Conservation (phyloP, 2,329 filamentous ascomycete species). For the Fusarium tjaetaba region DNA sequence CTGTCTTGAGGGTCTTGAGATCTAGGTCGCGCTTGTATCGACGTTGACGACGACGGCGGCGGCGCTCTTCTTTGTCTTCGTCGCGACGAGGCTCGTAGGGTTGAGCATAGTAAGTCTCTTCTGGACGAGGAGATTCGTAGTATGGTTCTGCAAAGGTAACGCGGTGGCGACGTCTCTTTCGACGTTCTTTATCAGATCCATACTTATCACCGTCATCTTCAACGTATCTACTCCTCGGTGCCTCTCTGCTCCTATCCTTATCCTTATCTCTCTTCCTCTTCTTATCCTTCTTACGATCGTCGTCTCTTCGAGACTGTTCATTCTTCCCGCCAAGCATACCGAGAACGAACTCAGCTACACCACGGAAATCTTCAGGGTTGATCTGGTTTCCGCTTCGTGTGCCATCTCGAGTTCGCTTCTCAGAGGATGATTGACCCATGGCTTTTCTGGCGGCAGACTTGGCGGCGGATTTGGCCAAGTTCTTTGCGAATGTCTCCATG, state of each 20-base stretch:
- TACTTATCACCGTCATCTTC: conserved; percentile 25
- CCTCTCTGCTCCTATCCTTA: conserved; percentile 17
- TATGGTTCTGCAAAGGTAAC: conserved; percentile 42
- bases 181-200: conserved; percentile 30
- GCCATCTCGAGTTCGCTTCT: conserved; percentile 20
- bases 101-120: conserved; percentile 22
- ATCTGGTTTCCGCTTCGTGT: conserved; percentile 24
- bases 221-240: conserved; percentile 6
- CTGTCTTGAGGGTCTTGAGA: conserved; percentile 37
- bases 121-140: conserved; percentile 18
- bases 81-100: conserved; percentile 11
- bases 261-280: conserved; percentile 32
- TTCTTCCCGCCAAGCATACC: conserved; percentile 33
- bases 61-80: conserved; percentile 30
- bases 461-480: conserved; percentile 39
- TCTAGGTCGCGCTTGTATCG: conserved; percentile 31
- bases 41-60: conserved; percentile 30
- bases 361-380: conserved; percentile 36
- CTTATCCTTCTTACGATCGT: conserved; percentile 23
- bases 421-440: conserved; percentile 26
- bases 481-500: conserved; percentile 39
- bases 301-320: conserved; percentile 11
- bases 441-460: conserved; percentile 40
- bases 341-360: conserved; percentile 39
- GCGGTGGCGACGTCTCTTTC: conserved; percentile 33